Evolutionary conservation across 2,329 filamentous ascomycete species (phyloP).

Genomic region (Onygenales sp.): DNA sequence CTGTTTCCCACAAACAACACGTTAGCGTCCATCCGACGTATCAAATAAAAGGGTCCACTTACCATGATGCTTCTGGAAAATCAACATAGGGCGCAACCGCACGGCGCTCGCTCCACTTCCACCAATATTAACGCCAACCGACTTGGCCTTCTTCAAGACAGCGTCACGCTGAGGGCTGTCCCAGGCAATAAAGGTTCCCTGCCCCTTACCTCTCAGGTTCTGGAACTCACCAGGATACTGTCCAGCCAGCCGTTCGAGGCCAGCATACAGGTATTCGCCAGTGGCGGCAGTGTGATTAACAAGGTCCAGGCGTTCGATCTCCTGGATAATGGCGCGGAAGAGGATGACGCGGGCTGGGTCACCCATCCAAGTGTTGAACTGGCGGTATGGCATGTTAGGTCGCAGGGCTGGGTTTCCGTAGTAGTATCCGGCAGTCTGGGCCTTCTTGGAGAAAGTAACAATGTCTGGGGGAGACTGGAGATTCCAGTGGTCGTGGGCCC

Average conservation of each 20-base stretch:
- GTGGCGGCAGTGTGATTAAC: conserved; percentile 68
- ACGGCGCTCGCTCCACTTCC: conserved; percentile 69
- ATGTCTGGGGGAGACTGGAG: conserved; percentile 74
- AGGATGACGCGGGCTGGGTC: conserved; percentile 77
- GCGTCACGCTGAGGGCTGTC: conserved; percentile 72
- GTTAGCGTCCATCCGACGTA: not conserved
- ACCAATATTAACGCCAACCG: conserved; percentile 75
- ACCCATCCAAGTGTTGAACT: conserved; percentile 98
- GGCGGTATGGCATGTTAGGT: conserved; percentile 87
- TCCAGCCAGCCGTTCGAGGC: conserved; percentile 56
- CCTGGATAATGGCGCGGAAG: conserved; percentile 76
- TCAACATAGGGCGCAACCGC: conserved; percentile 76
- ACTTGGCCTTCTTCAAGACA: conserved; percentile 70
- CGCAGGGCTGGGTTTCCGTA: conserved; percentile 69
- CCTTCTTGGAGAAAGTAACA: conserved; percentile 93
- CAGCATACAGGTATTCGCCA: conserved; percentile 67
- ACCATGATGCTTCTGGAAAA: conserved; percentile 84
- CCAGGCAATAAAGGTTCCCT: conserved; percentile 89
- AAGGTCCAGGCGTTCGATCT: conserved; percentile 68
- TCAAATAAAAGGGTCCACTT: conserved; percentile 14
- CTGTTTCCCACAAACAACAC: conserved; percentile 13
- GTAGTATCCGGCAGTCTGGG: conserved; percentile 88
- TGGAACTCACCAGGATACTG: conserved; percentile 68
- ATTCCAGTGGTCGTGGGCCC: conserved; percentile 94
- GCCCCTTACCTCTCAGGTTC: conserved; percentile 78